Percentiles rank a stretch among this genome's conserved stretches.
Evolutionary conservation across 345 rosid genomes (phyloP).

Genomic region (Iberis pinnata): DNA sequence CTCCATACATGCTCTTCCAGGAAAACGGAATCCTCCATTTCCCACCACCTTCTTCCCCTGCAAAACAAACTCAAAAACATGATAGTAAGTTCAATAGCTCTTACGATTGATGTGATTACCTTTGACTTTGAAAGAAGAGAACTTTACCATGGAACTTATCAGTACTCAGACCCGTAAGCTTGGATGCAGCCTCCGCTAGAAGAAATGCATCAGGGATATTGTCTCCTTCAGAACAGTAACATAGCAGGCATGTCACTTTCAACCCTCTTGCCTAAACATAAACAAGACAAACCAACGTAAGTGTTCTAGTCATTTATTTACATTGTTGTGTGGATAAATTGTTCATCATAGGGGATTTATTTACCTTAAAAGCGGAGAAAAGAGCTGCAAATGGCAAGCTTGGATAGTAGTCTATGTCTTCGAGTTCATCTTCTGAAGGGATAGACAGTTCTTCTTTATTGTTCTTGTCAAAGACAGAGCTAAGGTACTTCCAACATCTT

Average conservation of each 20-base stretch:
- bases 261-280: conserved; percentile 73
- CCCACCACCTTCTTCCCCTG: conserved; percentile 51
- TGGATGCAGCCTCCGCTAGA: conserved; percentile 66
- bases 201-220: conserved; percentile 69
- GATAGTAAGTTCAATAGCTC: neutral
- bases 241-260: conserved; percentile 71
- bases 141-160: conserved; percentile 39
- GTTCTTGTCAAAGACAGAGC: conserved; percentile 50
- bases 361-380: conserved; percentile 80
- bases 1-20: conserved; percentile 78
- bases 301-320: too few species aligned
- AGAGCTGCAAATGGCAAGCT: conserved; percentile 95
- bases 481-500: conserved; percentile 78
- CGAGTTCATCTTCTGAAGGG: conserved; percentile 72
- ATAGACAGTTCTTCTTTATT: conserved; percentile 28
- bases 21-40: conserved; percentile 69
- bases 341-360: neutral
- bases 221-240: conserved; percentile 97
- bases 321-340: too few species aligned
- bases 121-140: conserved; percentile 20
- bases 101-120: neutral
- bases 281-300: conserved; percentile 4
- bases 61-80: conserved; percentile 4
- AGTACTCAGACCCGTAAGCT: conserved; percentile 41
- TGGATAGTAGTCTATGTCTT: conserved; percentile 80